A percentile compares a stretch with the other conserved stretches of the same genome.
Conservation (phyloP, 768 basidiomycete genomes). For the Termitomyces sp. region DNA sequence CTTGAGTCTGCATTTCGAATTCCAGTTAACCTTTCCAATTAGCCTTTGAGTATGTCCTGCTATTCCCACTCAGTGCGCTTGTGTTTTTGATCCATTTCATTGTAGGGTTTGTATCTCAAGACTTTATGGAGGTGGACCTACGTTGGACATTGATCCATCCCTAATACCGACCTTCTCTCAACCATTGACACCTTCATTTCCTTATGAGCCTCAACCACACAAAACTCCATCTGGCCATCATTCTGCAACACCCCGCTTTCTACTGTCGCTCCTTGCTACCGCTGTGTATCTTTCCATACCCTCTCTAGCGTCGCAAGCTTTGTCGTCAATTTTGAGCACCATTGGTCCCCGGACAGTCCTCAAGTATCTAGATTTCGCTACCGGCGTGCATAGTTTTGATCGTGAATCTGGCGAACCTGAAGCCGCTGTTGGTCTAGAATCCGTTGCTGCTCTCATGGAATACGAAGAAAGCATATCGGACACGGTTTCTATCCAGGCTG, state of each 20-base stretch:
- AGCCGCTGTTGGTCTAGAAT: conserved; percentile 67
- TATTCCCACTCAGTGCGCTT: neutral
- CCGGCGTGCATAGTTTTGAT: conserved; percentile 50
- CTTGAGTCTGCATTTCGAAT: conserved; percentile 7
- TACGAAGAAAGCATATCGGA: conserved; percentile 22
- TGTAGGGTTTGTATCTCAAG: conserved; percentile 77
- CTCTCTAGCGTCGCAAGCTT: conserved; percentile 64
- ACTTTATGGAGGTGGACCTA: conserved; percentile 83
- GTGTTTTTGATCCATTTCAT: neutral
- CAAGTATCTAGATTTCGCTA: conserved; percentile 77
- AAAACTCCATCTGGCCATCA: conserved; percentile 52
- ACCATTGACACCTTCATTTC: conserved; percentile 70
- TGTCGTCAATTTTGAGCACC: conserved; percentile 64
- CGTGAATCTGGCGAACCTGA: conserved; percentile 36
- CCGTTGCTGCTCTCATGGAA: conserved; percentile 46
- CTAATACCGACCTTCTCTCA: conserved; percentile 59
- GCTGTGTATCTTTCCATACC: conserved; percentile 83
- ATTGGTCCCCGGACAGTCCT: conserved; percentile 75
- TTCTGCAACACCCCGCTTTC: conserved; percentile 71
- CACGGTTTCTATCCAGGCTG: neutral
- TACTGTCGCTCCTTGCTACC: conserved; percentile 84
- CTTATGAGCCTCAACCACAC: conserved; percentile 21
- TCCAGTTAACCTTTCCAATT: conserved; percentile 6
- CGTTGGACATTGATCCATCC: conserved; percentile 57
- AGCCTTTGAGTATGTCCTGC: conserved; percentile 81